A percentile compares a stretch with the other conserved stretches of the same genome.
These are phyloP conservation scores for Fagopyrum homotropicum DNA, from an alignment of 148 eudicot species.

Conservation along the genomic window DNA sequence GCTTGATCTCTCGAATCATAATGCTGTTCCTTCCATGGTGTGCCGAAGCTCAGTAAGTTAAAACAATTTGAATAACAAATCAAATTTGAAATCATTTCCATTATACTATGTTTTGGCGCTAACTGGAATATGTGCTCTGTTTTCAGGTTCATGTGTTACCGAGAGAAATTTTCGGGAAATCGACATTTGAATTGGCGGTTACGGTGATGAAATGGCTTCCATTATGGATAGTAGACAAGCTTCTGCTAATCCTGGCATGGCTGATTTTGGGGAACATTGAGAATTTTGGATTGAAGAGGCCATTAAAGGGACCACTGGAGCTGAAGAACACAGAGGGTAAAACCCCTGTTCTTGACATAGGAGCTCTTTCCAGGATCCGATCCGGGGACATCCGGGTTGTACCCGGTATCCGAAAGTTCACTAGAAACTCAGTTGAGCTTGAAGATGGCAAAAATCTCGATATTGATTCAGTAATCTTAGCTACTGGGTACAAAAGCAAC, in stretches of 20 bases:
- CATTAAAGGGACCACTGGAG: constrained; percentile 55
- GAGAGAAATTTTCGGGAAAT: constrained; percentile 55
- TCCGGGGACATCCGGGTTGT: constrained; percentile 50
- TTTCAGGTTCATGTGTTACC: constrained; percentile 66
- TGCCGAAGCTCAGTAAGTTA: constrained; percentile 25
- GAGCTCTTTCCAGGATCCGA: constrained; percentile 50
- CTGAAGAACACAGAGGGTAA: constrained; percentile 49
- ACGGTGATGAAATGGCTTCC: constrained; percentile 60
- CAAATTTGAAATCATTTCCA: not conserved
- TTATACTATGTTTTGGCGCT: not conserved
- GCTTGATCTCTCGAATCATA: constrained; percentile 25
- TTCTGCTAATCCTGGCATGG: constrained; percentile 47
- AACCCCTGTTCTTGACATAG: constrained; percentile 66
- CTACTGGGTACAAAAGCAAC: constrained; percentile 41
- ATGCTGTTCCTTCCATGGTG: constrained; percentile 26
- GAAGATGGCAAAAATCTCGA: constrained; percentile 21
- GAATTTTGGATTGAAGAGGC: constrained; percentile 45
- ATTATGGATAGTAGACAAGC: constrained; percentile 38
- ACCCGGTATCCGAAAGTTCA: constrained; percentile 28
- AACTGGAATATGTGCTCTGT: not conserved
- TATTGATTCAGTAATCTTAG: constrained; percentile 32
- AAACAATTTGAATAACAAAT: not conserved
- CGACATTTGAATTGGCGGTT: constrained; percentile 60
- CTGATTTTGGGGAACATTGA: constrained; percentile 54
- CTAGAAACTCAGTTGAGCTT: constrained; percentile 20